Base-by-base conservation (phyloP, 768 basidiomycete genomes). In the Fomitopsis pulvina region DNA sequence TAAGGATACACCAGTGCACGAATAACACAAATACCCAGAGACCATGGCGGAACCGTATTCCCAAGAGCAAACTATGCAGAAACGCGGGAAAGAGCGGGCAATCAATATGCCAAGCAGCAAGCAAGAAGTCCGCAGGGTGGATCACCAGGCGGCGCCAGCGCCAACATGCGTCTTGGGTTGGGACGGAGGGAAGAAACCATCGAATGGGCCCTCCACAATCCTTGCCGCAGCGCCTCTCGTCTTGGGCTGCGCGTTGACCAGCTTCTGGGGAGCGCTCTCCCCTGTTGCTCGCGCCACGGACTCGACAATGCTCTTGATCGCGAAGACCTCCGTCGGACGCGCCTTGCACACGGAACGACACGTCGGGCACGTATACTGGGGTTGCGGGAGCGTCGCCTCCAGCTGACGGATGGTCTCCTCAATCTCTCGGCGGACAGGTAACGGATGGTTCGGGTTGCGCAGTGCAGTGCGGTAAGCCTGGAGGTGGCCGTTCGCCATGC, bases 351-450 rank as follows among this genome's bases (percentile, higher is more conserved):
- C 56, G 41, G 72, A 67, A 45, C 86, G 72, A 57, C 86, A 89
- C 4, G 76, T 78, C 2, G 86, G 86, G 48, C 86, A 89, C 1
- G 79, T 79, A 55, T 83, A 87, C 26, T 72, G 60, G 0, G 82
- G 83, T 29, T 70, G 64, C 5, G 66, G 68, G 22, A 41, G 50
- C n/a, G 37, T 22, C 5, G 29, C 45, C 29, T 47, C 21, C 16
- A 47, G n/a, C 27, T 28, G 45, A 7, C 29, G 14, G 28, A 61
- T 47, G 32, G 51, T 44, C 40, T 28, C 43, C 43, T 54, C 42
- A 9, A 59, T 11, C 4, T 49, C 27, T 2, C 40, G 50, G 22
- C 60, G 51, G 7, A 26, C 27, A 8, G 41, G 27, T 16, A 39
- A 6, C 0, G 47, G 12, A 7, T 58, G 37, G 45, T 54, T 34